These are phyloP conservation scores for Mycosphaerella arachidis DNA, from an alignment of 2,329 filamentous ascomycete genomes.

Conservation along the genomic window DNA sequence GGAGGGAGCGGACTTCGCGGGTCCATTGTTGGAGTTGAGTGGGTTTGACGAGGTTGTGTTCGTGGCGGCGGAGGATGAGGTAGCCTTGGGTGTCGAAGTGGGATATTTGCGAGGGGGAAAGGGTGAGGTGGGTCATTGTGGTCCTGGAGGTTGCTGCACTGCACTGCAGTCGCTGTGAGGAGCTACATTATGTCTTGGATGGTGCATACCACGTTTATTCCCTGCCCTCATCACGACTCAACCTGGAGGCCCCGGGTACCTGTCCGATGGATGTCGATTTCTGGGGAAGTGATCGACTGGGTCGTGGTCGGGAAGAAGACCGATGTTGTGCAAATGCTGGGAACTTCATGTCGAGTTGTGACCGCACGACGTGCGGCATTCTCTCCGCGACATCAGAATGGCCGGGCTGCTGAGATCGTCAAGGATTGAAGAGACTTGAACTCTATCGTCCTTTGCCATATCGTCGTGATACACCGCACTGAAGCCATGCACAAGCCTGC, in stretches of 20 bases:
- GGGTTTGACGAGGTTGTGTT: constrained; percentile 23
- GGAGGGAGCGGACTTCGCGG: constrained; percentile 20
- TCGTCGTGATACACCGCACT: neutral
- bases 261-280: neutral
- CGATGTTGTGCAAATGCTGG: neutral
- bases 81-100: constrained; percentile 24
- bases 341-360: neutral
- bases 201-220: neutral
- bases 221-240: neutral
- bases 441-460: neutral
- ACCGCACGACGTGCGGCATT: constrained; percentile 3
- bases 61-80: constrained; percentile 19
- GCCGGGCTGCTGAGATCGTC: neutral
- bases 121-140: constrained; percentile 19
- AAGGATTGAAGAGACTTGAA: neutral
- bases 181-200: neutral
- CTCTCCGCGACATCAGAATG: neutral
- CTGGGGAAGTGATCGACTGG: constrained; percentile 1
- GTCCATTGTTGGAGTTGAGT: constrained; percentile 22
- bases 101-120: constrained; percentile 20
- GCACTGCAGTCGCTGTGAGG: neutral
- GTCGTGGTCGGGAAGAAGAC: neutral
- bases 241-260: neutral
- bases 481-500: neutral
- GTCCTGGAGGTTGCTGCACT: neutral